A percentile compares a stretch with the other conserved stretches of the same genome.
These are phyloP conservation scores for Metschnikowia gruessii DNA, from an alignment of 805 yeast species.

Conservation along the genomic window DNA sequence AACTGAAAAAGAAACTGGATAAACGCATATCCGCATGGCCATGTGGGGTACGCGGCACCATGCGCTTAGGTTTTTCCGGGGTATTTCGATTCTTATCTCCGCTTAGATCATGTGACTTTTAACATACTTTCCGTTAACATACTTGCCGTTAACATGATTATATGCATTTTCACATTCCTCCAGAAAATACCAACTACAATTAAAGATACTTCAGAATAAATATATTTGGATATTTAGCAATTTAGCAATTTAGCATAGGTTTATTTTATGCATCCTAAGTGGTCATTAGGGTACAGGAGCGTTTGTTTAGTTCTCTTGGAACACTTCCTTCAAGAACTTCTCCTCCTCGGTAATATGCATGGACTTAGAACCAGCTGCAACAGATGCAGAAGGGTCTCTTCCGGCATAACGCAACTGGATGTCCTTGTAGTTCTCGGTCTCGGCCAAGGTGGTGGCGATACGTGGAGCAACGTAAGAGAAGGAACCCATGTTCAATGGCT, in stretches of 20 bases:
- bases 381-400: constrained; percentile 96
- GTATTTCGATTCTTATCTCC: neutral
- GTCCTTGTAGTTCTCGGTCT: constrained; percentile 66
- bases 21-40: neutral
- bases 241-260: constrained; percentile 1
- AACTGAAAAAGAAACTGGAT: no score
- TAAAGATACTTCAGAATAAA: neutral
- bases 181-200: no score
- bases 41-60: neutral
- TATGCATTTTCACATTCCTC: no score
- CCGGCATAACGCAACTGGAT: constrained; percentile 80
- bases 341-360: constrained; percentile 88
- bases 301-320: constrained; percentile 17
- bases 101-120: neutral
- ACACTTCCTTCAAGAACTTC: constrained; percentile 70
- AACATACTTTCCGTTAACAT: neutral
- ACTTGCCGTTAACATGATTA: no score
- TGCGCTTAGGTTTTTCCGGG: neutral
- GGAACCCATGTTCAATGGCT: constrained; percentile 96
- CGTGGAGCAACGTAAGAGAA: constrained; percentile 83
- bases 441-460: constrained; percentile 67
- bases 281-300: neutral
- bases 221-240: constrained; percentile 1
- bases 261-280: neutral
- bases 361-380: constrained; percentile 94